phyloP scores from a whole-genome alignment of 192 early-diverging fungal genomes.

The Entomortierella parvispora region DNA sequence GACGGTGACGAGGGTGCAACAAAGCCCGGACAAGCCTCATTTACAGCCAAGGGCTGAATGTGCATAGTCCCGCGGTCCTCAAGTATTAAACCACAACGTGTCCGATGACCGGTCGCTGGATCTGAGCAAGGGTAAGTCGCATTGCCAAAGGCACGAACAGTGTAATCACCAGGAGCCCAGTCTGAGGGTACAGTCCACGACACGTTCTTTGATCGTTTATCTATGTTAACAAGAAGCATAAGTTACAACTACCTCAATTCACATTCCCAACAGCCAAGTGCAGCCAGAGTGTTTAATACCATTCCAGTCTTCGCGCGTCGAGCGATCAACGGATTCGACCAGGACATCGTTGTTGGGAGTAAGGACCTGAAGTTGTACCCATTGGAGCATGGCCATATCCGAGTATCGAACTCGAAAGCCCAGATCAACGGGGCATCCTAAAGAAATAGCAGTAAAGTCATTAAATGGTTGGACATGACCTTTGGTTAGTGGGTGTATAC shows the following conservation, averaged over 20 bases:
- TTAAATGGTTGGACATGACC: no score
- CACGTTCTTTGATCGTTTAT: constrained; percentile 3
- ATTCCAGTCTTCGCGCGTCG: constrained; percentile 21
- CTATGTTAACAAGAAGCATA: constrained; percentile 4
- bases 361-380: constrained; percentile 22
- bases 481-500: neutral
- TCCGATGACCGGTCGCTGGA: neutral
- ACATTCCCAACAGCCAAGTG: neutral
- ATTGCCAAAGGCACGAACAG: constrained; percentile 11
- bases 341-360: neutral
- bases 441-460: neutral
- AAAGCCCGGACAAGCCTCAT: neutral
- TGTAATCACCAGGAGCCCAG: constrained; percentile 20
- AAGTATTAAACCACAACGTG: constrained; percentile 1
- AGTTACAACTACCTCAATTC: no score
- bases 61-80: constrained; percentile 13
- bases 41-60: neutral
- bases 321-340: constrained; percentile 12
- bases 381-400: constrained; percentile 18
- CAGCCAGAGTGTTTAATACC: neutral
- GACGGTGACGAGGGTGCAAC: neutral
- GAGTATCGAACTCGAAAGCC: constrained; percentile 24
- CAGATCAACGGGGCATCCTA: constrained; percentile 8
- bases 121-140: constrained; percentile 22
- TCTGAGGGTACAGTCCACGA: constrained; percentile 12